Base-by-base conservation (phyloP, 2,329 filamentous ascomycete species). In the Lecanoromycetidae sp. region DNA sequence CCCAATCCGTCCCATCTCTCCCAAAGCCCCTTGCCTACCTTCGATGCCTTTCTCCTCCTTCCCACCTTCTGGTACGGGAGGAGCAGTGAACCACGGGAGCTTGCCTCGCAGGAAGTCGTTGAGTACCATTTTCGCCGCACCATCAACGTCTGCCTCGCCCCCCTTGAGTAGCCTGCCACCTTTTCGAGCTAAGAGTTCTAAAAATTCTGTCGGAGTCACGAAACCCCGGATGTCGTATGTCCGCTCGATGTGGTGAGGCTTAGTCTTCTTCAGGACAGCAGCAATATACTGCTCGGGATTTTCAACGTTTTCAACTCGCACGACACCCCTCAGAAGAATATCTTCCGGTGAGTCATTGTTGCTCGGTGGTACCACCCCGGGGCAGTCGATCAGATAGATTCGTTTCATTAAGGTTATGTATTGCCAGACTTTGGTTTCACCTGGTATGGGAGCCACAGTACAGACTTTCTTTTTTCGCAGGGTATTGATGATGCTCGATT, bases 361-460 rank as follows among this genome's bases (percentile, higher is more conserved):
- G 54, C 84, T 91, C 0, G 91, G 90, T 3, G 91, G 91, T 0
- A 96, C 91, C 33, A 98, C 87, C 64, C 91, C 91, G 32, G 91
- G 91, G 59, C 90, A 96, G 59, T 98, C 91, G 57, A 98, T 96
- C 46, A 98, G 76, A 65, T 90, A 88, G 44, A 94, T 94, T 45
- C 87, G 75, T 69, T 88, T 93, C 84, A 94, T 94, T 50, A 96
- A 67, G 2, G 87, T 94, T 56, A 95, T 87, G 60, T 95, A 95
- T 63, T 95, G 90, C 90, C 91, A 96, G 25, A 95, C 84, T 67
- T 95, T 96, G 27, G 90, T 96, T 70, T 95, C 88, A 12, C 88
- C 91, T 5, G 91, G 90, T 52, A 96, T 94, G 5, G 90, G 91
- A 5, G 91, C 91, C 3, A 94, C 87, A 13, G 75, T 91, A 68